Evolutionary conservation across 495 filamentous ascomycete species (phyloP), one percentile per base, ranked within the genome.

Genomic region (Penicillium coprophilum): DNA sequence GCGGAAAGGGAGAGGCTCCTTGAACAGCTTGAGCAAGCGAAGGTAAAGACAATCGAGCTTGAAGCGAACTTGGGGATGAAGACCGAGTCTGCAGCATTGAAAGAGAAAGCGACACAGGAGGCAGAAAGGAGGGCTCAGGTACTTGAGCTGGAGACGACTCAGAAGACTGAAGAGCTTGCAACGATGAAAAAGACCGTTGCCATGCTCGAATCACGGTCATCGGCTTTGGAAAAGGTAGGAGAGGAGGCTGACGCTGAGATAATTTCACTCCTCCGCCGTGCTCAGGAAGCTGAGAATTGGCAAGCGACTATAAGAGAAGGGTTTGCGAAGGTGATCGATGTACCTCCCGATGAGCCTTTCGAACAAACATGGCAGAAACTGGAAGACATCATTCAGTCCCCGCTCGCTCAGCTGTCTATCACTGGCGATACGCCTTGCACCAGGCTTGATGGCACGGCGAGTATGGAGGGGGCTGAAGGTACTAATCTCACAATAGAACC

Each of bases 211-310:
- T 56, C 54, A 10, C 58, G 59, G 8, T 61, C 47, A 28, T 45
- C 40, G 4, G 59, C 23, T 13, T 57, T 71, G 11, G 70, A 69
- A 36, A 32, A 58, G 4, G 47, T 56, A 1, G 66, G 65, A 23
- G 44, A 40, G 23, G 65, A 69, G 44, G 52, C 66, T 2, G 64
- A 67, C 50, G 36, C 46, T 10, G 70, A 73, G 41, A 63, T 66
- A 17, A 39, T 65, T 44, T 46, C 50, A 6, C 55, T 73, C 3
- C 60, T 65, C 53, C 57, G 56, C 20, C 58, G 64, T 38, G 65
- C 70, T 4, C 66, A 71, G 34, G 68, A 63, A 27, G 66, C 66
- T 11, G 70, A 73, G 47, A 12, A 45, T 10, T 63, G 59, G 60
- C 47, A 60, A 46, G 64, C 51, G 27, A 65, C 45, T 13, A 64